Conservation (phyloP, 441 rosid species). For the Corymbia citriodora region DNA sequence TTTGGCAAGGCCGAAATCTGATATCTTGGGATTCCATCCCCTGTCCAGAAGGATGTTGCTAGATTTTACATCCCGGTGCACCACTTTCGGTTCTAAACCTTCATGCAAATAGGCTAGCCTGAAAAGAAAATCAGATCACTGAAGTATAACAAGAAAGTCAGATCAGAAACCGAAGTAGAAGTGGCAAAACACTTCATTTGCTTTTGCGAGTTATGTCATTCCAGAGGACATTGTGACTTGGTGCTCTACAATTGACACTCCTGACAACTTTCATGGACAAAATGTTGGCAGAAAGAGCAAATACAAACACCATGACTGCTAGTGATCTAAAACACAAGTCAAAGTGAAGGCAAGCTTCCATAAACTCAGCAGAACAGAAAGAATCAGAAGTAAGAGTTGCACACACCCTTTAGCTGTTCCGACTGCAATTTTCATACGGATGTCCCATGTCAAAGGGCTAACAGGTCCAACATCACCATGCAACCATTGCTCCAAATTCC, state of each 20-base stretch:
- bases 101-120: conserved; percentile 91
- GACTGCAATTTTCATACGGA: conserved; percentile 79
- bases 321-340: neutral
- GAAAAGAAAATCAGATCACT: conserved; percentile 6
- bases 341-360: neutral
- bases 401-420: conserved; percentile 90
- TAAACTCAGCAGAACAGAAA: neutral
- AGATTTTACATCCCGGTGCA: conserved; percentile 93
- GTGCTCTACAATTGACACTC: neutral
- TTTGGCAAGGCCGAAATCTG: conserved; percentile 95
- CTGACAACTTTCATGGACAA: neutral
- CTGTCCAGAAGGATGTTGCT: conserved; percentile 84
- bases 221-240: neutral
- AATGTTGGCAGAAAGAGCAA: neutral
- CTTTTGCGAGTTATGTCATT: neutral
- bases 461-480: conserved; percentile 87
- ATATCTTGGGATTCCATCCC: conserved; percentile 84
- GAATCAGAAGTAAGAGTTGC: neutral
- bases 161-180: neutral
- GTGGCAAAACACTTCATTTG: neutral
- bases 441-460: conserved; percentile 88
- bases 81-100: conserved; percentile 96
- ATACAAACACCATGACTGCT: neutral
- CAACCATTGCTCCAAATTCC: conserved; percentile 95
- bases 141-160: neutral